Conservation (phyloP, 129 eudicot species). For the Mikania micrantha region DNA sequence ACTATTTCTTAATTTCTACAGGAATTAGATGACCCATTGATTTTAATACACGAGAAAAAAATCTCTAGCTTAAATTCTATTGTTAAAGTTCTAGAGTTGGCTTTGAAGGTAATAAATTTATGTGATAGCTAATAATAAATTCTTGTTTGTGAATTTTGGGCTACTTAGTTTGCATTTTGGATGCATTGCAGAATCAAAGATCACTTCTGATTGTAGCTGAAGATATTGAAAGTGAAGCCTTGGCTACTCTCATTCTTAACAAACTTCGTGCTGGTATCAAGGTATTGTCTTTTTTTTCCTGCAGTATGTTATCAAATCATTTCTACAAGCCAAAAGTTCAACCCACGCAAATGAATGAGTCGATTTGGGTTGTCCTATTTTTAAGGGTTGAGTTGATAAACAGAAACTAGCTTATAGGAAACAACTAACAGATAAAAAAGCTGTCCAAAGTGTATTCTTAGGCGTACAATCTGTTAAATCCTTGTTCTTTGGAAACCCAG, state of each 20-base stretch:
- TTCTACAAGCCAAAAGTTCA: neutral
- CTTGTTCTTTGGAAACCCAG: neutral
- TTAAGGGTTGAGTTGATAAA: neutral
- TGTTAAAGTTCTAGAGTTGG: constrained; percentile 69
- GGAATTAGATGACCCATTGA: constrained; percentile 72
- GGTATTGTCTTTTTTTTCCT: constrained; percentile 18
- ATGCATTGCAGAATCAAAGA: constrained; percentile 46
- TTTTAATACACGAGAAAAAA: constrained; percentile 70
- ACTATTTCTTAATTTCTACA: constrained; percentile 17
- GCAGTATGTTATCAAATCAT: neutral
- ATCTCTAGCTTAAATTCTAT: constrained; percentile 48
- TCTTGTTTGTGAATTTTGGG: neutral
- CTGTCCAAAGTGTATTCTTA: neutral
- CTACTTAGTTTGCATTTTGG: neutral
- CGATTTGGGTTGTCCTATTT: too few species aligned
- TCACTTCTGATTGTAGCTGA: constrained; percentile 69
- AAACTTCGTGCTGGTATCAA: constrained; percentile 75
- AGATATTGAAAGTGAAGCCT: constrained; percentile 74
- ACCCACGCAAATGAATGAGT: neutral
- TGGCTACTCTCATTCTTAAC: constrained; percentile 66
- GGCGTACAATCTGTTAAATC: neutral
- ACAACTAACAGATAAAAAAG: neutral
- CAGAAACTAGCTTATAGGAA: neutral
- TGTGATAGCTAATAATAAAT: neutral
- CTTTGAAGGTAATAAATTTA: constrained; percentile 44